These are phyloP conservation scores for Chimonanthus salicifolius DNA, from an alignment of 164 flowering plant species.

Conservation along the genomic window DNA sequence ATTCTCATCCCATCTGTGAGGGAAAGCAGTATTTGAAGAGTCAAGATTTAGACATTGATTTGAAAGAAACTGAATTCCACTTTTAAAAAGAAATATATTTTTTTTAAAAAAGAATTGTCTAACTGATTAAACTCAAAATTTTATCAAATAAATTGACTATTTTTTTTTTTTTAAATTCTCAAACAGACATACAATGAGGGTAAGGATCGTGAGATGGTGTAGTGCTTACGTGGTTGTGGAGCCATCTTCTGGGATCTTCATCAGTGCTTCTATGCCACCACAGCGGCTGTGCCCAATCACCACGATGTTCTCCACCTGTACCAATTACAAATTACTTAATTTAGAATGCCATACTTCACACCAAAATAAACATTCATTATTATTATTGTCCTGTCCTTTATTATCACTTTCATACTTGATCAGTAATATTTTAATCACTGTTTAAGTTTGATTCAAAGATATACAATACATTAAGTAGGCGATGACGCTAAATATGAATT, in stretches of 20 bases:
- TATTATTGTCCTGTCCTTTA: not conserved
- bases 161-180: not conserved
- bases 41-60: no score
- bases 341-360: not conserved
- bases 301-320: constrained; percentile 79
- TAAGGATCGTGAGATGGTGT: no score
- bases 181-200: no score
- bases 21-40: no score
- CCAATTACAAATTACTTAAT: not conserved
- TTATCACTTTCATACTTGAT: not conserved
- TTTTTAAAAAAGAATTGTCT: no score
- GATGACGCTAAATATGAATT: no score
- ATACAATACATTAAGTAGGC: no score
- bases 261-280: constrained; percentile 94
- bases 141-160: no score
- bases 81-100: no score
- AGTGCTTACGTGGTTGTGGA: constrained; percentile 56
- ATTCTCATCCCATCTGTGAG: no score
- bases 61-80: no score
- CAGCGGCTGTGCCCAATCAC: constrained; percentile 91
- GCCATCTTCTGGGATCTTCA: constrained; percentile 77
- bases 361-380: not conserved
- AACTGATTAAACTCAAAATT: no score
- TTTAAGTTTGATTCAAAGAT: not conserved
- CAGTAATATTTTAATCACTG: not conserved